Conservation (phyloP, 345 rosid species). For the Euphorbia lathyris region DNA sequence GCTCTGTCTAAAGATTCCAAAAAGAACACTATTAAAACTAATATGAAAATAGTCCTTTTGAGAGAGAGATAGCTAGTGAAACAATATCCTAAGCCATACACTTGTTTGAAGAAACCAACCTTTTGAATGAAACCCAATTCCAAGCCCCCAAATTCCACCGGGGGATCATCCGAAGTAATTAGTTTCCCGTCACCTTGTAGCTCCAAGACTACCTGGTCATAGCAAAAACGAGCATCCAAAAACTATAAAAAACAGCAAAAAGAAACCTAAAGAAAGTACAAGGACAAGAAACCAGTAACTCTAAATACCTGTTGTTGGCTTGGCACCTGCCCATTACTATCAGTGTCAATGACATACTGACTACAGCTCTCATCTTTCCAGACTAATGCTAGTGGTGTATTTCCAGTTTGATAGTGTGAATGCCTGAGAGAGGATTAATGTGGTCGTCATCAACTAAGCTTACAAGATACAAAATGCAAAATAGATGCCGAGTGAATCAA, state of each 20-base stretch:
- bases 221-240: too few species aligned
- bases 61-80: background rate
- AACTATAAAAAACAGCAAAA: background rate
- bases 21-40: constrained; percentile 4
- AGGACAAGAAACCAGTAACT: constrained; percentile 2
- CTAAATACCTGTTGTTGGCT: constrained; percentile 67
- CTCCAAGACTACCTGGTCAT: constrained; percentile 72
- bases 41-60: background rate
- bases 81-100: background rate
- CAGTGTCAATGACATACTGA: constrained; percentile 93
- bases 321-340: constrained; percentile 72
- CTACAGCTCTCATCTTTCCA: constrained; percentile 96
- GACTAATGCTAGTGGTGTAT: constrained; percentile 84
- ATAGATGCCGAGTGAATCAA: background rate
- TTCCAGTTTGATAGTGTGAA: constrained; percentile 88
- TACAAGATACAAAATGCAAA: background rate
- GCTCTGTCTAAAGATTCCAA: constrained; percentile 49
- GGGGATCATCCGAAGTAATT: constrained; percentile 85
- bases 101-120: constrained; percentile 35
- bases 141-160: constrained; percentile 65
- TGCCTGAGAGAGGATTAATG: constrained; percentile 45
- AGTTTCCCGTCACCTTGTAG: constrained; percentile 77
- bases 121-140: constrained; percentile 52
- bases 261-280: background rate
- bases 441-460: constrained; percentile 5